phyloP scores from a whole-genome alignment of 2,329 filamentous ascomycete species.

The Cladosporium velox region DNA sequence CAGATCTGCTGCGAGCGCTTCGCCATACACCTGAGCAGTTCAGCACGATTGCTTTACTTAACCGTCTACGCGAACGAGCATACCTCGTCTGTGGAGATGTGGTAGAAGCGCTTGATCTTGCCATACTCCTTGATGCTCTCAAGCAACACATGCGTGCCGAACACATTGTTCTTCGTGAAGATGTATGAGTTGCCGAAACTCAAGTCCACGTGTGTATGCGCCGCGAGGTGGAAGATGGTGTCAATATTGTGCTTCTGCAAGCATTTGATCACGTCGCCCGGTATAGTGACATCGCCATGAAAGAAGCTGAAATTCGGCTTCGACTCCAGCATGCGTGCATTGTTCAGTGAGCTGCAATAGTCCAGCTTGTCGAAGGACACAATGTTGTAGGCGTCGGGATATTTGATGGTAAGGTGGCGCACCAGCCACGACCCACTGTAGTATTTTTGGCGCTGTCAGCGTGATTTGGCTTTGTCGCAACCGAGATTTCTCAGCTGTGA shows the following conservation, averaged over 20 bases:
- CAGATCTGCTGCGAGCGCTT: slow-evolving; percentile 72
- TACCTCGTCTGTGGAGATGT: slow-evolving; percentile 73
- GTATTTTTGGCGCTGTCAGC: slow-evolving; percentile 22
- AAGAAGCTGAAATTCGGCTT: slow-evolving; percentile 76
- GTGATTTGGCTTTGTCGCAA: background rate
- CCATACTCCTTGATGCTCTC: slow-evolving; percentile 72
- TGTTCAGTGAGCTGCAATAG: slow-evolving; percentile 79
- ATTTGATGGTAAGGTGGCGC: slow-evolving; percentile 73
- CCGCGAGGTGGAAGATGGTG: slow-evolving; percentile 80
- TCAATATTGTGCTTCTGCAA: slow-evolving; percentile 73
- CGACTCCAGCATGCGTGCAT: slow-evolving; percentile 68
- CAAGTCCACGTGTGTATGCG: slow-evolving; percentile 81
- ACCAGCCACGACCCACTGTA: slow-evolving; percentile 78
- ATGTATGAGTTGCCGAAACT: slow-evolving; percentile 81
- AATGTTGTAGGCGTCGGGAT: slow-evolving; percentile 73
- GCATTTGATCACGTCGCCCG: slow-evolving; percentile 68
- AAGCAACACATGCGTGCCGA: slow-evolving; percentile 79
- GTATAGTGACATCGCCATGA: slow-evolving; percentile 75
- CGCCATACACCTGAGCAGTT: slow-evolving; percentile 69
- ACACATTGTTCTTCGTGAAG: slow-evolving; percentile 80
- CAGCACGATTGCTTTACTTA: slow-evolving; percentile 19
- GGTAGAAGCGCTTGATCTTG: slow-evolving; percentile 70
- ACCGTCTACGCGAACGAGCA: background rate
- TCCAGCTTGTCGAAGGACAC: slow-evolving; percentile 84
- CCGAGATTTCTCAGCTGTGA: slow-evolving; percentile 23